Base-by-base conservation (phyloP, 257 asterid genomes). In the Plantago elongata region DNA sequence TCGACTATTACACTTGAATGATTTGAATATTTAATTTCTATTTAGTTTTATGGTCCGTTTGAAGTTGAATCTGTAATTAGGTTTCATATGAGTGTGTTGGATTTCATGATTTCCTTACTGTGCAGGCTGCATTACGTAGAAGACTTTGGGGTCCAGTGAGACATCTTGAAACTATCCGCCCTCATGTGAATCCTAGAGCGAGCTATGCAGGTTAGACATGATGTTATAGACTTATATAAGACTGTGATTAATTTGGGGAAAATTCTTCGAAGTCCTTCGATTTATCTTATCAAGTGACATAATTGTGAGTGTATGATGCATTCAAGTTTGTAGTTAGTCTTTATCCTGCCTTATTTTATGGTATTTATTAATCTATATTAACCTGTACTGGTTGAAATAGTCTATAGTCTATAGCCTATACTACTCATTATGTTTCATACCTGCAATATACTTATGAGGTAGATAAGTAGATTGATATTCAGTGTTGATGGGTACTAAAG, bases 81-180 rank as follows among this genome's bases (percentile, higher is more conserved):
- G n/a, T 49, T 54, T 13, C 34, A 55, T 57, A 67, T 48, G 27
- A 37, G 7, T 63, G 29, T 67, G 27, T 27, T 58, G 47, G 49
- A 60, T 64, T 67, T 79, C 61, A 29, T 62, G n/a, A 37, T 64
- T 61, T 62, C 57, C 59, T 61, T 9, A 34, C 59, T 67, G 9
- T 78, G 86, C 91, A 93, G 97, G 71, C 51, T 77, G 75, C 82
- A 63, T 73, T 77, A 73, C 43, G 73, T 63, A 78, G 84, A 78
- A 87, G 96, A 68, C 88, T 86, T 54, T 93, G 99, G 99, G 90
- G 87, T 42, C 90, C 96, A 15, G 78, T 86, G 70, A 81, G 81
- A 83, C 81, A 64, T 69, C 90, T 93, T 65, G 90, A 87, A 68
- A 69, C 91, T 51, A 55, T 93, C 59, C 91, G 83, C 62, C 89